phyloP scores from a whole-genome alignment of 352 stramenopile species.

The Phytophthora ramorum region DNA sequence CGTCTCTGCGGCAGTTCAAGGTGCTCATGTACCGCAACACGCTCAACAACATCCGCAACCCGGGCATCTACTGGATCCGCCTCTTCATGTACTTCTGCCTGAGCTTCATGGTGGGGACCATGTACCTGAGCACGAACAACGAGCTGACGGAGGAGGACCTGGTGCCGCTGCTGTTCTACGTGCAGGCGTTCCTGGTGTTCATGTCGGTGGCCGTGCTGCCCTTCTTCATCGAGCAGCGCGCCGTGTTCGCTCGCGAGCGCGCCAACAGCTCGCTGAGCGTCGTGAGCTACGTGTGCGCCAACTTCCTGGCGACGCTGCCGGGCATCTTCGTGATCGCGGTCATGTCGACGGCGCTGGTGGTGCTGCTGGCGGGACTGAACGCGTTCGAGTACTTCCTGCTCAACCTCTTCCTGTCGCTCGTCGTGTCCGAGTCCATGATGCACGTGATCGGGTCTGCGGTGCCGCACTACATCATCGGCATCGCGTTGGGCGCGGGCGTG shows the following conservation, averaged over 20 bases:
- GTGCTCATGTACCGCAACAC: conserved; percentile 63
- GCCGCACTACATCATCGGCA: conserved; percentile 85
- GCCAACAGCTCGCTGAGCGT: conserved; percentile 84
- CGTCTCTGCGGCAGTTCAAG: conserved; percentile 49
- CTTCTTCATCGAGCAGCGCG: conserved; percentile 88
- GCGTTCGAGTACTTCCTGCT: conserved; percentile 64
- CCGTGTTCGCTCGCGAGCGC: conserved; percentile 60
- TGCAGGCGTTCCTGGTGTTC: conserved; percentile 89
- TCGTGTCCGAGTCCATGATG: conserved; percentile 83
- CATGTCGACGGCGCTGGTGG: conserved; percentile 55
- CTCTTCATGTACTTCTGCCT: conserved; percentile 78
- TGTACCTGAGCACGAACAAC: conserved; percentile 70
- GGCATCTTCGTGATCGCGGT: conserved; percentile 74
- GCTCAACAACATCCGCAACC: conserved; percentile 72
- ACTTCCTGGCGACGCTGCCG: conserved; percentile 72
- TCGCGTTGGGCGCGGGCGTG: conserved; percentile 69
- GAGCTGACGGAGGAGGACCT: conserved; percentile 48
- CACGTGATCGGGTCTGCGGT: conserved; percentile 74
- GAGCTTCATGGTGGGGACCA: conserved; percentile 73
- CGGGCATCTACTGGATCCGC: conserved; percentile 73
- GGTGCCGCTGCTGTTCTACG: conserved; percentile 82
- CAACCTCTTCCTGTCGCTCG: conserved; percentile 76
- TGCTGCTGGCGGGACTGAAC: conserved; percentile 59
- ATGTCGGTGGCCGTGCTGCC: conserved; percentile 90
- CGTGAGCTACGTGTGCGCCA: conserved; percentile 73